Evolutionary conservation across 768 basidiomycete species (phyloP).

Genomic region (Kwoniella shandongensis): DNA sequence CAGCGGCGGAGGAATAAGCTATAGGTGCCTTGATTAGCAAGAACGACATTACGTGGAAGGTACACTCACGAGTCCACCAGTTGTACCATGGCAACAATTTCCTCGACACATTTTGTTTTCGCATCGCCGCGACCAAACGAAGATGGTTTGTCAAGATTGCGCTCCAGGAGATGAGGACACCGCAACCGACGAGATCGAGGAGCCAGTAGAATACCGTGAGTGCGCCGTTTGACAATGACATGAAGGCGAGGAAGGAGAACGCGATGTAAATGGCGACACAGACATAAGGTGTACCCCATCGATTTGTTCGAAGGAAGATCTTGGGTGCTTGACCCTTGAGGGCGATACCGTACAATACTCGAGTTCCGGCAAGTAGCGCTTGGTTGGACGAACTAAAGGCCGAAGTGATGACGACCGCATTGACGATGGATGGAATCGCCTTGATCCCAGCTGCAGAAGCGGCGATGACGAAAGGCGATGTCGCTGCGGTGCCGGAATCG

Average conservation of each 20-base stretch:
- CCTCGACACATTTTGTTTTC: slow-evolving; percentile 5
- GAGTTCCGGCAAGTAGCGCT: slow-evolving; percentile 22
- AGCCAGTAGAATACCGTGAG: slow-evolving; percentile 67
- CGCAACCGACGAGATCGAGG: slow-evolving; percentile 61
- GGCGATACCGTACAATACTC: slow-evolving; percentile 55
- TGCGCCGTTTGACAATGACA: slow-evolving; percentile 68
- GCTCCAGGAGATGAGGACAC: slow-evolving; percentile 69
- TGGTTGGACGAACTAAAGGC: slow-evolving; percentile 33
- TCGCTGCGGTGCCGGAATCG: slow-evolving; percentile 7
- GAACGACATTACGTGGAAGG: background rate
- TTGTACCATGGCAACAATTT: slow-evolving; percentile 12
- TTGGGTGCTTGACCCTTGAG: slow-evolving; percentile 75
- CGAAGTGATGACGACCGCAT: slow-evolving; percentile 48
- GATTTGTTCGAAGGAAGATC: slow-evolving; percentile 69
- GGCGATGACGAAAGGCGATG: slow-evolving; percentile 12
- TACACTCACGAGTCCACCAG: slow-evolving; percentile 22
- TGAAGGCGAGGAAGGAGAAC: slow-evolving; percentile 66
- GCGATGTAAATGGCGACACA: slow-evolving; percentile 66
- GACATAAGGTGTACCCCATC: slow-evolving; percentile 71
- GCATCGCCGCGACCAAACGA: slow-evolving; percentile 8
- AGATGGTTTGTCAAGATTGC: slow-evolving; percentile 16
- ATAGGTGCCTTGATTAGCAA: background rate
- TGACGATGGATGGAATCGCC: slow-evolving; percentile 48
- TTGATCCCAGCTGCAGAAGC: slow-evolving; percentile 12
- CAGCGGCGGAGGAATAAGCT: slow-evolving; percentile 11